Evolutionary conservation across 257 asterid species (phyloP), one percentile per base, ranked within the genome.

Genomic region (Nicotiana benthamiana): DNA sequence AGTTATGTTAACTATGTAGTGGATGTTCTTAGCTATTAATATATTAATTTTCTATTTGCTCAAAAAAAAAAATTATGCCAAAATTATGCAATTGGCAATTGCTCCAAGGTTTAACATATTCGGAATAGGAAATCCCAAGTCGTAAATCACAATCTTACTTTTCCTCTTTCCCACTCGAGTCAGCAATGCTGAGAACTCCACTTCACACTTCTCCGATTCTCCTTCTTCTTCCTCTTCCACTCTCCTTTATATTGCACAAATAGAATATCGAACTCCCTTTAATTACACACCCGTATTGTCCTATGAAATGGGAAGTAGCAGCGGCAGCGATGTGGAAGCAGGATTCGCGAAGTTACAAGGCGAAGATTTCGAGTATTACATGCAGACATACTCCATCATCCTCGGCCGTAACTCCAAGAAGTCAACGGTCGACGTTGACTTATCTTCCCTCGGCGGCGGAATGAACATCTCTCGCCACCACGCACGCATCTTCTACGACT

Each of bases 341-440:
- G 99, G 99, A 18, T 95, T 95, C 82, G 99, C 99, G 18, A 95
- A 95, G 89, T 90, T 95, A n/a, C 99, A 95, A 82, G 98, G 99
- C 43, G 97, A 91, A 80, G 99, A 95, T 80, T 95, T 95, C 86
- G 99, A 95, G 90, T 95, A 93, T 86, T 95, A 93, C 83, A 95
- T 95, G 99, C 99, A 95, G 82, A 95, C 97, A 53, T 95, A 95
- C 89, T 95, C 99, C 86, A 95, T 95, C 13, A 79, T 95, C 22
- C 91, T 95, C 34, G 99, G 99, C 78, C 97, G 99, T 40, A 93
- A 91, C 88, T 95, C 99, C 82, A 95, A 95, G 89, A 95, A 93
- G 79, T 95, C 99, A 17, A 84, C 99, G 1, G 99, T 95, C 40
- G 98, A 95, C 77, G 98, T 95, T 75, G 98, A 93, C 82, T 97